Conservation (phyloP, 1,139 yeast genomes). For the Hansenula anomala region DNA sequence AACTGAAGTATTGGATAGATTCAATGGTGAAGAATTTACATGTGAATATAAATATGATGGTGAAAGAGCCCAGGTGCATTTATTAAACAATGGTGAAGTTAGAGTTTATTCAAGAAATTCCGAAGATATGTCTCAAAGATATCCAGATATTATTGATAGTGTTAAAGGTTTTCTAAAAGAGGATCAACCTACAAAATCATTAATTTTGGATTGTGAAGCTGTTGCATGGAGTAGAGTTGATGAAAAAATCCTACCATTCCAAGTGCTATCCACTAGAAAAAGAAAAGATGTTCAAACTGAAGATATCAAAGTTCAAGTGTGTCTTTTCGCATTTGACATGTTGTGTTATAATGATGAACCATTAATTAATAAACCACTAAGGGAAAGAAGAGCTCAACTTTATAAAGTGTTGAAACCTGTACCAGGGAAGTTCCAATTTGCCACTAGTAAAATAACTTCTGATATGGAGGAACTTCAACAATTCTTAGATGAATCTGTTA, state of each 20-base stretch:
- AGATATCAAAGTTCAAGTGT: slow-evolving; percentile 85
- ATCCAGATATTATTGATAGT: slow-evolving; percentile 81
- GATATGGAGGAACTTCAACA: slow-evolving; percentile 74
- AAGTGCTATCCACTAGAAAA: slow-evolving; percentile 86
- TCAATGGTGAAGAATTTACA: slow-evolving; percentile 80
- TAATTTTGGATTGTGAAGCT: slow-evolving; percentile 93
- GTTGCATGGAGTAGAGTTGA: slow-evolving; percentile 93
- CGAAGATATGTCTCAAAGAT: slow-evolving; percentile 94
- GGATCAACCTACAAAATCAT: slow-evolving; percentile 33
- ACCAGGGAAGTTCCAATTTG: slow-evolving; percentile 79
- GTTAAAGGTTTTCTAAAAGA: slow-evolving; percentile 55
- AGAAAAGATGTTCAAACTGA: slow-evolving; percentile 86
- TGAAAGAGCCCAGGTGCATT: slow-evolving; percentile 93
- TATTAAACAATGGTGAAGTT: slow-evolving; percentile 61
- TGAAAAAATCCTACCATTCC: slow-evolving; percentile 84
- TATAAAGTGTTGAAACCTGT: slow-evolving; percentile 52
- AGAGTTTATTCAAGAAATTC: slow-evolving; percentile 88
- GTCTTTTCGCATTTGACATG: slow-evolving; percentile 88
- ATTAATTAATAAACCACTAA: slow-evolving; percentile 60
- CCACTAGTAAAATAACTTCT: slow-evolving; percentile 68
- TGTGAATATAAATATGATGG: slow-evolving; percentile 98
- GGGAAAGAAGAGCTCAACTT: slow-evolving; percentile 64
- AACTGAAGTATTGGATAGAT: slow-evolving; percentile 82
- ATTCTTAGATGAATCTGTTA: slow-evolving; percentile 87
- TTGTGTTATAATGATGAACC: slow-evolving; percentile 70